Evolutionary conservation across 73 alveolate species (phyloP).

Genomic region (Effrenium voratum): DNA sequence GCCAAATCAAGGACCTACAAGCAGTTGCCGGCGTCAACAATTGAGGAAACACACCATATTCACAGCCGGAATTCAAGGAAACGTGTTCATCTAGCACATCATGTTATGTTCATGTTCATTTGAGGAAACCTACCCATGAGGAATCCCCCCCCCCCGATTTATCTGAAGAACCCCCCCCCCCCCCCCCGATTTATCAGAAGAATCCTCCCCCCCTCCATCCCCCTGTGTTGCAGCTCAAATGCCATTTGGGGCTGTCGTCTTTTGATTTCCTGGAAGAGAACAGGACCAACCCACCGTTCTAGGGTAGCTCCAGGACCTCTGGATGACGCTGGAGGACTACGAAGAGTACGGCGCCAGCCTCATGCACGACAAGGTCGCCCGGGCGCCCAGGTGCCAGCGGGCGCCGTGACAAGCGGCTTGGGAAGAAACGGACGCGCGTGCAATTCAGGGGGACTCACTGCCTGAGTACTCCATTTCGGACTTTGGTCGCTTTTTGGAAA

Average conservation of each 20-base stretch:
- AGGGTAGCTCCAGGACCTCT: conserved; percentile 24
- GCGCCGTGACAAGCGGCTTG: neutral
- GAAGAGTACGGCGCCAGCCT: conserved; percentile 69
- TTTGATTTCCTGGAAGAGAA: neutral
- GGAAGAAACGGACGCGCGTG: neutral
- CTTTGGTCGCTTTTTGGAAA: neutral
- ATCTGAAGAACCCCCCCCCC: too few species aligned
- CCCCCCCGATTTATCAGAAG: neutral
- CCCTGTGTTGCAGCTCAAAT: neutral
- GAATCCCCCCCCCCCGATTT: too few species aligned
- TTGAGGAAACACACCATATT: too few species aligned
- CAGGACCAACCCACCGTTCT: too few species aligned
- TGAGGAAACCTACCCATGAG: too few species aligned
- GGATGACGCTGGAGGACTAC: conserved; percentile 72
- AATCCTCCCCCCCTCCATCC: neutral
- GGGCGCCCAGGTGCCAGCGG: neutral
- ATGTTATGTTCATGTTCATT: too few species aligned
- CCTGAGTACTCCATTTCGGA: neutral
- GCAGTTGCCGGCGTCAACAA: too few species aligned
- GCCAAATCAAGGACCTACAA: too few species aligned
- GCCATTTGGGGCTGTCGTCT: neutral
- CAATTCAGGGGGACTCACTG: too few species aligned
- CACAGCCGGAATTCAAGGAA: too few species aligned
- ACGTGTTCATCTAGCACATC: too few species aligned
- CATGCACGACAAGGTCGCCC: conserved; percentile 64